These are phyloP conservation scores for Alternaria brassicicola DNA, from an alignment of 2,329 filamentous ascomycete genomes.

Conservation along the genomic window DNA sequence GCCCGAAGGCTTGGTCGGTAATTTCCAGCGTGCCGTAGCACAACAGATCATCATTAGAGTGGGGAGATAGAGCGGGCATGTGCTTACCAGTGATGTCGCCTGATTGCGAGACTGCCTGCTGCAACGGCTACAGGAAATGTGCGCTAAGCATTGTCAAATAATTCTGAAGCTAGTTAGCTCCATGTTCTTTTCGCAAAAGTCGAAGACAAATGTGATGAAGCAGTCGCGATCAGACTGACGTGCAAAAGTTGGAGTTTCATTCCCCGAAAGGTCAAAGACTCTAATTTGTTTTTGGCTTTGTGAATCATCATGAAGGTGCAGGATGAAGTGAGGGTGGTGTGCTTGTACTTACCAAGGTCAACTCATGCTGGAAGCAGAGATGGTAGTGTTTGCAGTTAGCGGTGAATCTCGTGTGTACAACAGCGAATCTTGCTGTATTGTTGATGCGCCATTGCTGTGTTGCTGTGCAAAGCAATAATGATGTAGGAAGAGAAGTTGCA, in stretches of 20 bases:
- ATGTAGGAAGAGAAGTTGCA: conserved; percentile 13
- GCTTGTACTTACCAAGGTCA: conserved; percentile 21
- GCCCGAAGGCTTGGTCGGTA: conserved; percentile 52
- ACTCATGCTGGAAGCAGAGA: not conserved
- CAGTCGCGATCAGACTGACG: conserved; percentile 51
- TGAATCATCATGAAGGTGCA: conserved; percentile 48
- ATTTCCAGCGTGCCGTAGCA: conserved; percentile 54
- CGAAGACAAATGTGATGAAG: not conserved
- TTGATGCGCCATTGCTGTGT: conserved; percentile 6
- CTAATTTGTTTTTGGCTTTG: conserved; percentile 53
- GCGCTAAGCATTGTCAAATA: not conserved
- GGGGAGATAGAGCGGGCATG: not conserved
- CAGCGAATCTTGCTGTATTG: not conserved
- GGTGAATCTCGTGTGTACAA: not conserved
- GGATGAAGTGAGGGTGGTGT: conserved; percentile 2
- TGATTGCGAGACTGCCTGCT: not conserved
- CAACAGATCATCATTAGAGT: conserved; percentile 47
- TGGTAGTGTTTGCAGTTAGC: conserved; percentile 1
- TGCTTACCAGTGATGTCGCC: conserved; percentile 7
- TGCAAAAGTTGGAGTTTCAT: conserved; percentile 54
- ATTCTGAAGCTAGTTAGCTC: conserved; percentile 23
- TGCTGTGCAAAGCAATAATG: conserved; percentile 3
- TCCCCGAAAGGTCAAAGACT: conserved; percentile 53
- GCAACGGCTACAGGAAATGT: not conserved
- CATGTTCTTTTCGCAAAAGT: not conserved